Base-by-base conservation (phyloP, 106 monocot species). In the Cymbidium sinense region DNA sequence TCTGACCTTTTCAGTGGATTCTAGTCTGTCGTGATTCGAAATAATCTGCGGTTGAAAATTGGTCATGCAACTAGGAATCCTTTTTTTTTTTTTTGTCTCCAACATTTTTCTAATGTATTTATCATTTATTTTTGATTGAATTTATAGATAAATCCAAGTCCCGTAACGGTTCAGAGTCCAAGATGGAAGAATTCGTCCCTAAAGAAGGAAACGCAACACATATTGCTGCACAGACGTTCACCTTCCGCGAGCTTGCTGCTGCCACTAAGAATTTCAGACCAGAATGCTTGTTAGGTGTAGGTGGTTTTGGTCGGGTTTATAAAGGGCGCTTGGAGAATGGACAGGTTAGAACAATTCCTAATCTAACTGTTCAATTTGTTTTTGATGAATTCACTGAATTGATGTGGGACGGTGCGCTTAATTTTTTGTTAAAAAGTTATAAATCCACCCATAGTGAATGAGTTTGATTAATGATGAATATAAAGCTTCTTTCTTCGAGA, bases 271-370 rank as follows among this genome's bases (percentile, higher is more conserved):
- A 89, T 72, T 89, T 89, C 34, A 82, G 83, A 62, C 82, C 76
- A 77, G 89, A 89, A 43, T 86, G 84, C 43, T 82, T 89, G 50
- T 64, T 89, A 79, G 89, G 89, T n/a, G 89, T 86, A 82, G 89
- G 89, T 20, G 89, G 89, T 64, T 89, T 89, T 75, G 89, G 89
- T 51, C 89, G 82, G 70, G 89, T 89, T 11, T 88, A 88, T 65
- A 88, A 83, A 83, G 89, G 89, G 37, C 78, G 72, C 9, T 77
- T 89, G 83, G 86, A 86, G 74, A 79, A 36, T 37, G 89, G 86
- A 25, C 89, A 89, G 89, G 89, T 89, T 52, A 74, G 75, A 69
- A 50, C 27, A 70, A 70, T 27, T 70, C 5, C n/a, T 47, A 47
- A 2, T 47, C 11, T 47, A 15, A 47, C 13, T 47, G 47, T 6